These are phyloP conservation scores for Fusarium sp. DNA, from an alignment of 2,329 filamentous ascomycete species.

Conservation along the genomic window DNA sequence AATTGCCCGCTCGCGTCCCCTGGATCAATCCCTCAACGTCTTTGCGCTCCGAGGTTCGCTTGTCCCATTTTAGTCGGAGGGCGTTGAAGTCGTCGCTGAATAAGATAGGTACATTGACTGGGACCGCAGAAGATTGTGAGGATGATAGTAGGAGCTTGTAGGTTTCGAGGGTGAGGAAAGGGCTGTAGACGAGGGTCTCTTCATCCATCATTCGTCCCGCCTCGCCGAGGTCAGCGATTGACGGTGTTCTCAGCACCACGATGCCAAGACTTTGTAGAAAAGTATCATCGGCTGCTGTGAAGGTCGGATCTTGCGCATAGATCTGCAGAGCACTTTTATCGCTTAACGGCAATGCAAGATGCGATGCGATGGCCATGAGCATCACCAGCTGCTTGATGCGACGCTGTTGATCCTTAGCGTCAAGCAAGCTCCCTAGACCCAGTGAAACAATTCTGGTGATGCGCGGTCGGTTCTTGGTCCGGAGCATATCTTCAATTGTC, in stretches of 20 bases:
- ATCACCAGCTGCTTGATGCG: constrained; percentile 42
- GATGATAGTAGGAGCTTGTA: constrained; percentile 32
- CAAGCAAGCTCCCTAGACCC: constrained; percentile 35
- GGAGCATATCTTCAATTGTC: constrained; percentile 34
- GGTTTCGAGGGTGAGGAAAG: constrained; percentile 42
- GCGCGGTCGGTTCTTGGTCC: constrained; percentile 29
- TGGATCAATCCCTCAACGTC: constrained; percentile 40
- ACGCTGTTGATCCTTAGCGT: constrained; percentile 40
- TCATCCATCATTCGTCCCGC: constrained; percentile 36
- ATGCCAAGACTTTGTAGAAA: constrained; percentile 35
- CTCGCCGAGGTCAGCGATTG: constrained; percentile 33
- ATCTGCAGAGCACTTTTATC: background rate
- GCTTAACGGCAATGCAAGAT: constrained; percentile 1
- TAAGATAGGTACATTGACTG: constrained; percentile 23
- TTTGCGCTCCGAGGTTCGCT: constrained; percentile 35
- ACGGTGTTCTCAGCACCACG: constrained; percentile 33
- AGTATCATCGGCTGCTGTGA: constrained; percentile 36
- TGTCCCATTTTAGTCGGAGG: constrained; percentile 42
- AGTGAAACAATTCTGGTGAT: constrained; percentile 37
- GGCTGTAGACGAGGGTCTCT: constrained; percentile 42
- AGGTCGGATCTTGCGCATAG: constrained; percentile 42
- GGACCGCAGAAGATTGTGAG: background rate
- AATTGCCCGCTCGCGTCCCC: constrained; percentile 16
- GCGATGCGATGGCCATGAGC: constrained; percentile 35
- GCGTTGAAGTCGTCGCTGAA: constrained; percentile 45